Conservation (phyloP, 257 asterid genomes). For the Gentiana straminea region DNA sequence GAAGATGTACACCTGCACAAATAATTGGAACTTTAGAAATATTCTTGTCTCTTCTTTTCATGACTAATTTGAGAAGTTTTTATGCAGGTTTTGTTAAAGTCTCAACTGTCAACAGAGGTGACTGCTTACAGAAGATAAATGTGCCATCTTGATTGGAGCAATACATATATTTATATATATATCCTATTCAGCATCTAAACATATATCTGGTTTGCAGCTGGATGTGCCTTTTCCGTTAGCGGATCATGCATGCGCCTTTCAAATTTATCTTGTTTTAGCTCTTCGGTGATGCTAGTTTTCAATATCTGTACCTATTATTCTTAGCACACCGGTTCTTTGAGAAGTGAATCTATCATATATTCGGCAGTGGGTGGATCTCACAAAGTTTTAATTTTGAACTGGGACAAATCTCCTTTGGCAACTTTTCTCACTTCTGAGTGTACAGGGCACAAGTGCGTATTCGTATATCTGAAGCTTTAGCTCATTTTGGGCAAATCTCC, state of each 20-base stretch:
- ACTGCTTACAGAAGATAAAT: too few relatives aligned
- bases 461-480: constrained; percentile 14
- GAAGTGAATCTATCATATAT: constrained; percentile 17
- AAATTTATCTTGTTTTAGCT: constrained; percentile 3
- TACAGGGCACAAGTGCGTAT: constrained; percentile 11
- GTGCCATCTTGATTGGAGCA: background rate
- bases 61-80: constrained; percentile 1
- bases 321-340: constrained; percentile 13
- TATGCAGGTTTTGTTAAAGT: constrained; percentile 2
- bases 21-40: too few relatives aligned
- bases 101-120: too few relatives aligned
- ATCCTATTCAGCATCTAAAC: background rate
- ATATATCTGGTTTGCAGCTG: background rate
- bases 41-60: too few relatives aligned
- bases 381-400: constrained; percentile 10
- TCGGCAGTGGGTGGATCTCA: constrained; percentile 26
- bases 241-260: constrained; percentile 1
- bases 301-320: constrained; percentile 10
- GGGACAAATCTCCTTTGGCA: constrained; percentile 71
- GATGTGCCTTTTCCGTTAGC: background rate
- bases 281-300: constrained; percentile 3
- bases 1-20: too few relatives aligned
- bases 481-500: constrained; percentile 48
- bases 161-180: background rate
- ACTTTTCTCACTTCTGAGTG: constrained; percentile 22